Base-by-base conservation (phyloP, 495 filamentous ascomycete genomes). In the Hapsidospora chrysogenum region DNA sequence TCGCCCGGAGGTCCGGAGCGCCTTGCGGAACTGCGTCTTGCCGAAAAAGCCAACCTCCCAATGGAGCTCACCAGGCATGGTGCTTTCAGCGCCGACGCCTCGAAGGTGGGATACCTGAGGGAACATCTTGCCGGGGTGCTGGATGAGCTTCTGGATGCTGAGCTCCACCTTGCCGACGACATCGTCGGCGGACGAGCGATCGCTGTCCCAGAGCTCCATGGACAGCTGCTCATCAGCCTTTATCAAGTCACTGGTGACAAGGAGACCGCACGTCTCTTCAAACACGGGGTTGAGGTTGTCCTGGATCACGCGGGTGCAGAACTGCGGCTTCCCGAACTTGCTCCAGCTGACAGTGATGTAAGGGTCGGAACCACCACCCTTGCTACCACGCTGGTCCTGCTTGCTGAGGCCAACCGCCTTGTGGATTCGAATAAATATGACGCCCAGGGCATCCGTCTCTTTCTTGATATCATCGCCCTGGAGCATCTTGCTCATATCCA, bases 261-360 rank as follows among this genome's bases (percentile, higher is more conserved):
- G 61, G 16, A 95, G 58, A 15, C 84, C 85, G n/a, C 83, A 78
- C 16, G 70, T 81, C 55, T 95, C 87, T 47, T 86, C 78, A 69
- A 87, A 96, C 4, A 94, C 72, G 0, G 87, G 87, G 46, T 96
- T 94, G 27, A 96, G 64, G 43, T 94, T 82, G 50, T 95, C 86
- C 10, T 83, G 79, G 38, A 96, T 94, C 19, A 96, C 85, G 19
- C 87, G 74, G 9, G 87, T 94, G 52, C 85, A 93, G 51, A 94
- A 95, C 80, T 92, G 92, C 9, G 86, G 87, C 61, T 96, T 96
- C 31, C 85, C 84, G 41, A 92, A 96, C 54, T 96, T 93, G 34
- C 60, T 65, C 44, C 69, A 75, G 29, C 61, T 59, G 15, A 75
- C 58, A 14, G 72, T 78, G 51, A 95, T 85, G 50, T 94, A 95